These are phyloP conservation scores for Flaveria bidentis DNA, from an alignment of 129 eudicot species.

Conservation along the genomic window DNA sequence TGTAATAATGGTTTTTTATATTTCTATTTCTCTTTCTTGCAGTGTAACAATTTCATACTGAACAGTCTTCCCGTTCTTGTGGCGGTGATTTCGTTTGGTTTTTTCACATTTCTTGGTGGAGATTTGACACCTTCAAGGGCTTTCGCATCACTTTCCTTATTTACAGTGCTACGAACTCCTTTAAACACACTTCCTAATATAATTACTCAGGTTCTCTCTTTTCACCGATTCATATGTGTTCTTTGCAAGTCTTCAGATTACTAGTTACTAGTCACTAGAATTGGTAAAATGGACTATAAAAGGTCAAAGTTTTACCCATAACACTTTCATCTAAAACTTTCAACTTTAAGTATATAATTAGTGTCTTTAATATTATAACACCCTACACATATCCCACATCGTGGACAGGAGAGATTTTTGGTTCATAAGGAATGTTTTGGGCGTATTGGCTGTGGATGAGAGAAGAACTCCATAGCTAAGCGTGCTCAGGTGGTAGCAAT, in stretches of 20 bases:
- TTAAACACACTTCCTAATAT: slow-evolving; percentile 81
- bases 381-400: too few species aligned
- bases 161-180: slow-evolving; percentile 86
- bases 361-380: background rate
- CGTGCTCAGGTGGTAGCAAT: too few species aligned
- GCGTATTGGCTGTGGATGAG: too few species aligned
- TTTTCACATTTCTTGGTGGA: slow-evolving; percentile 91
- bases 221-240: slow-evolving; percentile 8
- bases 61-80: slow-evolving; percentile 95
- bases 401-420: too few species aligned
- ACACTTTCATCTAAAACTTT: background rate
- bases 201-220: slow-evolving; percentile 67
- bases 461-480: too few species aligned
- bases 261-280: slow-evolving; percentile 21
- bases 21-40: slow-evolving; percentile 34
- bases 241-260: slow-evolving; percentile 16
- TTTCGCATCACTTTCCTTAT: slow-evolving; percentile 86
- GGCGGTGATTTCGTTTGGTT: slow-evolving; percentile 83
- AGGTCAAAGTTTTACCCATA: background rate
- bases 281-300: slow-evolving; percentile 9
- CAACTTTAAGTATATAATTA: background rate
- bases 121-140: slow-evolving; percentile 96
- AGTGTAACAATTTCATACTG: slow-evolving; percentile 82
- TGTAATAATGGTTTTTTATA: slow-evolving; percentile 6
- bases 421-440: too few species aligned